Evolutionary conservation across 495 filamentous ascomycete species (phyloP), one percentile per base, ranked within the genome.

Genomic region (Aspergillus biplanus): DNA sequence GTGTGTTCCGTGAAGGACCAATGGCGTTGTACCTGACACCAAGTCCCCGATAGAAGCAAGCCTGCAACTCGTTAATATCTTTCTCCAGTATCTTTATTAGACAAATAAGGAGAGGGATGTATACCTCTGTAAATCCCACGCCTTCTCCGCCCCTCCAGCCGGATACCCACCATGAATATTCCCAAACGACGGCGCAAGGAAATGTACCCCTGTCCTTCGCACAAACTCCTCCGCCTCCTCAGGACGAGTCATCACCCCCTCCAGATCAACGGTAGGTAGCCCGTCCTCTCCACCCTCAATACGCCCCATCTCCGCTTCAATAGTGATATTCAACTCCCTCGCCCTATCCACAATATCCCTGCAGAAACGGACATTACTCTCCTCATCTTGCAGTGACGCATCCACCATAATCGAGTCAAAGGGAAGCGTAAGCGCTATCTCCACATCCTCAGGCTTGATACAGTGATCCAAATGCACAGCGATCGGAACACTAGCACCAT

Each of bases 1-100:
- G 64, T 90, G 86, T n/a, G 87, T 87, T 13, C 89, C 89, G 66
- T 92, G 89, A 69, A 91, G 75, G 7, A 89, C 89, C 21, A 92
- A 68, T 57, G 81, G 71, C n/a, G 88, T 86, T 31, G 73, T 70
- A 4, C n/a, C 5, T 49, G 83, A 54, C 6, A 63, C 37, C n/a
- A 50, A 33, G 12, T 63, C 42, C 21, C 55, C 65, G 18, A 67
- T 67, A 8, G 54, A 48, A 6, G 37, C 48, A 18, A 67, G 65
- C 21, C 65, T 67, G 56, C n/a, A 32, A 31, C 11, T 4, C 37
- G 37, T 39, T 39, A 39, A 3, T 3, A 13, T 13, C 37, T 39
- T 13, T 27, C 21, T 2, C 1, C 21, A 27, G 21, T 39, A 39
- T 39, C 1, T 39, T 8, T 3, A 39, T 13, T 39, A 7, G 13